phyloP scores from a whole-genome alignment of 2,329 filamentous ascomycete genomes.

The Plectosphaerella plurivora region DNA sequence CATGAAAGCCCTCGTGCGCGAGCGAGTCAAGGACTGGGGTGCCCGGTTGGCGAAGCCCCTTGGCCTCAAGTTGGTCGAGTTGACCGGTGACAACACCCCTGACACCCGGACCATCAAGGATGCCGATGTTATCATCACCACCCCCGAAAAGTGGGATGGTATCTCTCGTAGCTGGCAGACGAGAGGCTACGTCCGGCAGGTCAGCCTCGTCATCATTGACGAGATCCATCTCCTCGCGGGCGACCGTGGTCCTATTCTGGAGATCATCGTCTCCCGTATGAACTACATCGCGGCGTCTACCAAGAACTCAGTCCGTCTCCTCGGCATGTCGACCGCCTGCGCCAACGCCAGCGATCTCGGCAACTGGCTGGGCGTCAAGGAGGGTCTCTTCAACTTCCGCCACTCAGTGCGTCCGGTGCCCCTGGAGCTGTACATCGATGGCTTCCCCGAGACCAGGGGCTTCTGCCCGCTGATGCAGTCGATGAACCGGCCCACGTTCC shows the following conservation, averaged over 20 bases:
- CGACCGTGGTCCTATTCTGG: conserved; percentile 92
- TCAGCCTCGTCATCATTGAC: conserved; percentile 95
- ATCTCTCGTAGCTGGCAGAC: conserved; percentile 99
- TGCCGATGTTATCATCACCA: conserved; percentile 96
- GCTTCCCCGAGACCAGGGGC: conserved; percentile 89
- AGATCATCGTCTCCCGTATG: conserved; percentile 94
- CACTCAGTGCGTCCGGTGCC: conserved; percentile 96
- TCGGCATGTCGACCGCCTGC: conserved; percentile 99
- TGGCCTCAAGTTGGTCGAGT: conserved; percentile 85
- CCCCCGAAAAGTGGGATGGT: conserved; percentile 99
- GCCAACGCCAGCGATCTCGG: conserved; percentile 91
- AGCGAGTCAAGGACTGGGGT: conserved; percentile 94
- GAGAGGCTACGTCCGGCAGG: conserved; percentile 89
- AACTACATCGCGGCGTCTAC: conserved; percentile 97
- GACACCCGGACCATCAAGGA: conserved; percentile 94
- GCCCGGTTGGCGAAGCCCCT: conserved; percentile 75
- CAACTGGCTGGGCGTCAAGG: conserved; percentile 96
- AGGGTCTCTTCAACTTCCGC: conserved; percentile 93
- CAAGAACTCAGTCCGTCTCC: conserved; percentile 78
- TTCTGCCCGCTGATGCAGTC: conserved; percentile 99
- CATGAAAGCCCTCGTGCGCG: conserved; percentile 97
- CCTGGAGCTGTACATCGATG: conserved; percentile 93
- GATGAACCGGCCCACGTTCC: conserved; percentile 95
- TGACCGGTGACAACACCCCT: conserved; percentile 97
- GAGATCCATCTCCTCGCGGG: conserved; percentile 97